A percentile compares a stretch with the other conserved stretches of the same genome.
These are phyloP conservation scores for Ascochyta clinopodiicola DNA, from an alignment of 2,329 filamentous ascomycete species.

Conservation along the genomic window DNA sequence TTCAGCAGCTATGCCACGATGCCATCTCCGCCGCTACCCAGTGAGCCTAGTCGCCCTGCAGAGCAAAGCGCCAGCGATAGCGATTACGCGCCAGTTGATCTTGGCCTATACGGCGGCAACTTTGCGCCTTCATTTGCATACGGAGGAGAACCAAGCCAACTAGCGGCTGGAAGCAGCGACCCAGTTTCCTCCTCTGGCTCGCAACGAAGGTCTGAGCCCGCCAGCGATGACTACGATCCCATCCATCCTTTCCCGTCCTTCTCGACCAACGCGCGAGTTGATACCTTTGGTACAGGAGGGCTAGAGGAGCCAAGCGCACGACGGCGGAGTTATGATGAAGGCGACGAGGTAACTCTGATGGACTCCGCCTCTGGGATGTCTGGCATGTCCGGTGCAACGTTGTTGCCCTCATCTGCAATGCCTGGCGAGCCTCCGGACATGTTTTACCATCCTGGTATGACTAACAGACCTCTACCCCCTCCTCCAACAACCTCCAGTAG, in stretches of 20 bases:
- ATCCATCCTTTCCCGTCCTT: slow-evolving; percentile 66
- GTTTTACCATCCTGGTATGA: slow-evolving; percentile 89
- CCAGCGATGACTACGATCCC: slow-evolving; percentile 53
- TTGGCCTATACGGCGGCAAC: slow-evolving; percentile 76
- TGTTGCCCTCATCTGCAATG: slow-evolving; percentile 42
- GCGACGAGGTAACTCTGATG: slow-evolving; percentile 71
- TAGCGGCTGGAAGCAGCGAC: slow-evolving; percentile 49
- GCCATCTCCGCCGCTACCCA: slow-evolving; percentile 52
- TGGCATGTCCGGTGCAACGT: slow-evolving; percentile 35
- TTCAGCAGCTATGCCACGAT: slow-evolving; percentile 55
- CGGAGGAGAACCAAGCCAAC: slow-evolving; percentile 57
- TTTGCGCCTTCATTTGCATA: slow-evolving; percentile 69
- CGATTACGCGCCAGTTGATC: slow-evolving; percentile 73
- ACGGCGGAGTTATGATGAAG: slow-evolving; percentile 89
- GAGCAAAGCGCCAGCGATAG: slow-evolving; percentile 63
- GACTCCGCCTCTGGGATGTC: slow-evolving; percentile 40
- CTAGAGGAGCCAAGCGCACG: slow-evolving; percentile 74
- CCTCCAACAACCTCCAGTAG: slow-evolving; percentile 65
- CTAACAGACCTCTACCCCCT: slow-evolving; percentile 65
- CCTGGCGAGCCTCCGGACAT: slow-evolving; percentile 78
- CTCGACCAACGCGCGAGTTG: slow-evolving; percentile 72
- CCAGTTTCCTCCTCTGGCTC: slow-evolving; percentile 54
- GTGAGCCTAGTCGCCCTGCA: slow-evolving; percentile 20
- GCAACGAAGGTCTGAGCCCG: slow-evolving; percentile 52
- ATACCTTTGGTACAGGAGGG: slow-evolving; percentile 90